Conservation (phyloP, 306 rosid species). For the Prunus mume region DNA sequence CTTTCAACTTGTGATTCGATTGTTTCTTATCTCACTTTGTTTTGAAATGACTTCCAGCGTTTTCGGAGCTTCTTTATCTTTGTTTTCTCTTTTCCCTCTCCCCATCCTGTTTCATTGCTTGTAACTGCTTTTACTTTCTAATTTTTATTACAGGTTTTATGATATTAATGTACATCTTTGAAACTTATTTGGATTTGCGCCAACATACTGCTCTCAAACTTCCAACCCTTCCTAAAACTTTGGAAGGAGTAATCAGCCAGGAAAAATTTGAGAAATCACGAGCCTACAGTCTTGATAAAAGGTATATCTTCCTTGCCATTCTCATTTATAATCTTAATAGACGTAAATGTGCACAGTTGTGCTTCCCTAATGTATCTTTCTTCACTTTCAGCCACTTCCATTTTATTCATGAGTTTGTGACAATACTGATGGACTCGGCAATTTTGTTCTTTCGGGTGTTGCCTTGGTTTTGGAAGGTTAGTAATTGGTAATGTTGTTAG, state of each 20-base stretch:
- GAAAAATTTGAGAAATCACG: slow-evolving; percentile 91
- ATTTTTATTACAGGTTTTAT: slow-evolving; percentile 61
- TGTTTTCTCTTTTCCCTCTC: not conserved
- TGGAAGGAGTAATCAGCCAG: slow-evolving; percentile 88
- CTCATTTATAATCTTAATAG: not conserved
- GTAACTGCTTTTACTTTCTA: not conserved
- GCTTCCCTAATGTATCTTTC: slow-evolving; percentile 14
- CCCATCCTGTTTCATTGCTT: not conserved
- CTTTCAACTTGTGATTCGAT: not conserved
- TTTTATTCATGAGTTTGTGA: slow-evolving; percentile 85
- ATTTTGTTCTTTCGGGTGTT: slow-evolving; percentile 69
- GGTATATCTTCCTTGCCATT: slow-evolving; percentile 39
- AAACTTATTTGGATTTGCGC: slow-evolving; percentile 78
- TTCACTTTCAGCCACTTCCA: slow-evolving; percentile 69
- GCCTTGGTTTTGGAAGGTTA: slow-evolving; percentile 99
- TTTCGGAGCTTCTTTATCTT: not conserved
- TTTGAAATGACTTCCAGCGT: not conserved
- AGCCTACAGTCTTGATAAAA: slow-evolving; percentile 93
- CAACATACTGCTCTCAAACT: slow-evolving; percentile 82
- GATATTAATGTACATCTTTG: slow-evolving; percentile 87
- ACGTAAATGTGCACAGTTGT: not conserved
- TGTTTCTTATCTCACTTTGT: not conserved
- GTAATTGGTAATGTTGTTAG: slow-evolving; percentile 27
- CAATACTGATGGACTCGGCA: slow-evolving; percentile 81
- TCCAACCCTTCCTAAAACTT: slow-evolving; percentile 84